Base-by-base conservation (phyloP, 371 early-diverging fungal genomes). In the Mortierella sp. region DNA sequence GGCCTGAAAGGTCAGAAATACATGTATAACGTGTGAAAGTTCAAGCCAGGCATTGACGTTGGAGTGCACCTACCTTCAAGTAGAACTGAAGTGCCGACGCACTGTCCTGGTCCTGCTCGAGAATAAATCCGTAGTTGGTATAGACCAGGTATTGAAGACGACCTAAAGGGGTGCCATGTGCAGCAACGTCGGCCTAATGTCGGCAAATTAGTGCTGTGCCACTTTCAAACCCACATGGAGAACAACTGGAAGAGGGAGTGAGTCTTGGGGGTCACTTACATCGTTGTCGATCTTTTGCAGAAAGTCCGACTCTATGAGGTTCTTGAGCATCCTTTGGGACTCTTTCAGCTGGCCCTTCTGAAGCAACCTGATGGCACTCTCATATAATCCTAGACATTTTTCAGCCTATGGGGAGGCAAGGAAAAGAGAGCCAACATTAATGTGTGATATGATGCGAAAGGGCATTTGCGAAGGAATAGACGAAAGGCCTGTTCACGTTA, bases 111-210 rank as follows among this genome's bases (percentile, higher is more conserved):
- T 47, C 80, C 8, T 81, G 76, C 65, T 90, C 84, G 17, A 88
- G 66, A 16, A 90, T 71, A 0, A 71, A 66, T 4, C 84, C 90
- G 69, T 88, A 90, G 62, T 88, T 88, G 50, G 86, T 85, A 48
- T 80, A 85, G 2, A 88, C 88, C 6, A 88, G 70, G 60, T 84
- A 90, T 10, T 82, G 82, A 17, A 86, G 52, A 34, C 80, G 60
- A 12, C 81, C 71, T 2, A 81, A 48, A 0, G 86, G 77, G 0
- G 69, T 73, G 21, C 73, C 72, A 0, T 62, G 68, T 16, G 79
- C 69, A 7, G 79, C 69, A 10, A 67, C 51, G 16, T 73, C 73
- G 2, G 73, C 59, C 73, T 71, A 54, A 4, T 14, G 17, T 5
- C n/a, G 16, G 19, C 47, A 57, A 4, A 13, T 5, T n/a, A n/a